Base-by-base conservation (phyloP, 805 yeast genomes). In the Brettanomyces sp. region DNA sequence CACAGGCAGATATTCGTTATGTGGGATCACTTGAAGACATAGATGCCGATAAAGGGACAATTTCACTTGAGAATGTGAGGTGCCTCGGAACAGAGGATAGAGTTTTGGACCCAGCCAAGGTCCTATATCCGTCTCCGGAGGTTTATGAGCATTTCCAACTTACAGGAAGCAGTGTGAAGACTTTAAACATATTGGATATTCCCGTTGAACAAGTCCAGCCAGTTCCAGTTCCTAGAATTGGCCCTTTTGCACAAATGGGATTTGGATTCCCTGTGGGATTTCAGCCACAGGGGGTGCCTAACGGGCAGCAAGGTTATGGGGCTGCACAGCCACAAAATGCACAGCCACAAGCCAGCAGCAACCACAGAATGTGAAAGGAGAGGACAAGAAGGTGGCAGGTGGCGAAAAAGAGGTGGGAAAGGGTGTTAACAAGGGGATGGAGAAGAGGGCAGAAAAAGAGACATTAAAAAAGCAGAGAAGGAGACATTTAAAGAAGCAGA, bases 1-100 rank as follows among this genome's bases (percentile, higher is more conserved):
- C 95, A 48, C 79, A 77, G 59, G 81, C 85, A 56, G 87, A 86
- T 36, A 81, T 85, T 49, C 73, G 80, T 71, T 72, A 91, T 60
- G 93, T 88, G 47, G 99, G 99, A 32, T 68, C 77, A n/a, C 73
- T 91, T 59, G 88, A 86, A 53, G 82, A 79, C 54, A 87, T 93
- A 57, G 88, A 88, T 63, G 93, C 95, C 28, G 90, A 86, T 48
- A 85, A 84, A 49, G 86, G 96, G 52, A 88, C 96, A 2, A 93
- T 91, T 43, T 82, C 96, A 5, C 73, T 91, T 57, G 74, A 75
- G 42, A 72, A 80, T 45, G 98, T 91, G 42, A 74, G 87, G 50
- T 80, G 88, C 44, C 82, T 82, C 53, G 99, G 98, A 46, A 85
- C 97, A 21, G 98, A 91, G 64, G 96, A 95, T 30, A 77, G 98